phyloP scores from a whole-genome alignment of 139 green algal species.

The Coccomyxa sp. region DNA sequence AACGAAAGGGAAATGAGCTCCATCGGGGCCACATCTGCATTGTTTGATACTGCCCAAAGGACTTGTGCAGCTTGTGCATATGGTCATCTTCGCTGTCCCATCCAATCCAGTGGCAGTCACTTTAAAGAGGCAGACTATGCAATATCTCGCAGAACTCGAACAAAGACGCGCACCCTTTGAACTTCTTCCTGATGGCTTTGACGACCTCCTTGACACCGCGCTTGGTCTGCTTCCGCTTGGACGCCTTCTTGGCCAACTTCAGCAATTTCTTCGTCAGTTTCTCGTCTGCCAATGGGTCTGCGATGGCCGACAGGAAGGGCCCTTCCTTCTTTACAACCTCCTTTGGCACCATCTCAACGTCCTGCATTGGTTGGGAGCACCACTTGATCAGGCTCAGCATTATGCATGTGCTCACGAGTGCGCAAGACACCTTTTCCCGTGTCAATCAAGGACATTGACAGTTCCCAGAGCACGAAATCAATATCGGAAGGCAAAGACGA shows the following conservation, averaged over 20 bases:
- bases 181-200: slow-evolving; percentile 91
- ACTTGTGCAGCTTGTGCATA: no score
- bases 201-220: slow-evolving; percentile 98
- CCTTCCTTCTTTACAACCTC: neutral
- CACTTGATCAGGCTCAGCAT: neutral
- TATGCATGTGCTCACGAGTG: no score
- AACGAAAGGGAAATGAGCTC: no score
- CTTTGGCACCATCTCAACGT: neutral
- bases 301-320: slow-evolving; percentile 62
- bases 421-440: no score
- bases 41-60: no score
- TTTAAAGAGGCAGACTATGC: neutral
- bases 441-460: no score
- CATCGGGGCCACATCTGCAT: no score
- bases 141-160: neutral
- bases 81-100: no score
- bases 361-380: neutral
- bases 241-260: slow-evolving; percentile 89
- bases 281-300: slow-evolving; percentile 87
- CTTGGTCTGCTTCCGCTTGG: slow-evolving; percentile 94
- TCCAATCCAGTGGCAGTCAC: neutral
- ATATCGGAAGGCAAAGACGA: no score
- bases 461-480: no score
- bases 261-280: slow-evolving; percentile 91
- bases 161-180: slow-evolving; percentile 72